Evolutionary conservation across 345 rosid species (phyloP), one percentile per base, ranked within the genome.

Genomic region (Brassica juncea): DNA sequence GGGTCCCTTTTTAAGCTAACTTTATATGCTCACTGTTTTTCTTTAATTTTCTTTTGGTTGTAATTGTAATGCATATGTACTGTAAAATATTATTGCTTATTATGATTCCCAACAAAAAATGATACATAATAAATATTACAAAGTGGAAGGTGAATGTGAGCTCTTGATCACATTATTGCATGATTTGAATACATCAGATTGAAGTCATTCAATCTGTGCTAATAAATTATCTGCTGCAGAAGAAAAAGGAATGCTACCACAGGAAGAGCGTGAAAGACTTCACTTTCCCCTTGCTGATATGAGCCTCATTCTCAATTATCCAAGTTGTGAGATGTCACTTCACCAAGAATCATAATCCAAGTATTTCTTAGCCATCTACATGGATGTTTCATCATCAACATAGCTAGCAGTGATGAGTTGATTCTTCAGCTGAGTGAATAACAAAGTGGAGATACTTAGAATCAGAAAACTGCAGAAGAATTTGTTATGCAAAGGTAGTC

Each of bases 321-420:
- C 55, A 16, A 9, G 2, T 30, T 30, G 14, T 30, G 11, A 32
- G 30, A 49, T 76, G 62, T 67, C 34, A 77, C 21, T 19, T 94
- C 98, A 4, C 97, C 97, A 61, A 94, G 92, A 85, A 94, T 89
- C 5, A 94, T 88, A 71, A 91, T 83, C 62, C 92, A 93, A 71
- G 89, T 93, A 72, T 61, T 32, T 86, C 84, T 85, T 92, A 75
- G 97, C 97, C 83, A 87, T 86, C 58, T 88, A 82, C 67, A 49
- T 80, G 30, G 85, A 91, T 79, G 89, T 87, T 64, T 89, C 80
- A 76, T 89, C 90, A 80, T 94, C 97, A 5, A 94, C 86, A 72
- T 94, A 94, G 86, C 97, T 94, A 52, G 98, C 98, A 47, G 98
- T 94, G 71, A 94, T 90, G 32, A 94, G 97, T 85, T 92, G 97